Evolutionary conservation across 345 rosid species (phyloP), one percentile per base, ranked within the genome.

Genomic region (Conringia planisiliqua): DNA sequence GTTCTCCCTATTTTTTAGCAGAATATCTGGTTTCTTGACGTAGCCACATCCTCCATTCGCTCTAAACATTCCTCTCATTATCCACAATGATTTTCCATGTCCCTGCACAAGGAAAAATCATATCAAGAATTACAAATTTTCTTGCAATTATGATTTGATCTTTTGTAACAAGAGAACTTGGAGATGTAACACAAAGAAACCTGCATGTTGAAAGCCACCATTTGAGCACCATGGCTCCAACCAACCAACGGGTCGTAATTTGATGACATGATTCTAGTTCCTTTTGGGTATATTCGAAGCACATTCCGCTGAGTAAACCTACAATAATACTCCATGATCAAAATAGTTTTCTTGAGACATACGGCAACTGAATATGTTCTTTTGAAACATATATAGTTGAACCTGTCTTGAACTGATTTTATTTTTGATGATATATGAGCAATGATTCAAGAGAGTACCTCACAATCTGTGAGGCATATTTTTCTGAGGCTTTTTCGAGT

Each of bases 211-310:
- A 51, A 51, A 24, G 57, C 57, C 32, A 51, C 57, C 57, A 51
- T 51, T 51, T 51, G 57, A 51, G 57, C 57, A 24, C 57, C 57
- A 51, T 51, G 57, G 57, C 57, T 51, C 57, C 57, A 51, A 5
- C 57, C 57, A 51, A 51, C 57, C 32, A 51, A 6, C 4, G 57
- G 57, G 32, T 51, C 32, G 32, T 51, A 51, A 10, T 51, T 51
- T 24, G 57, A 51, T 51, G 57, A 51, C 32, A 24, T 51, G 4
- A 51, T 51, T 51, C 57, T 24, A 11, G 57, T 51, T 51, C 57
- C 57, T 51, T 51, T 51, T 2, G 57, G 57, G 14, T 51, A 51
- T 24, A 51, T 51, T n/a, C 57, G 57, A 4, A 51, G 57, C 12
- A 51, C 16, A 24, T 51, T 51, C 14, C 7, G 57, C 32, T 51